Percentiles rank a stretch among this genome's conserved stretches.
Conservation (phyloP, 1,139 yeast species). For the Yamadazyma siamensis region DNA sequence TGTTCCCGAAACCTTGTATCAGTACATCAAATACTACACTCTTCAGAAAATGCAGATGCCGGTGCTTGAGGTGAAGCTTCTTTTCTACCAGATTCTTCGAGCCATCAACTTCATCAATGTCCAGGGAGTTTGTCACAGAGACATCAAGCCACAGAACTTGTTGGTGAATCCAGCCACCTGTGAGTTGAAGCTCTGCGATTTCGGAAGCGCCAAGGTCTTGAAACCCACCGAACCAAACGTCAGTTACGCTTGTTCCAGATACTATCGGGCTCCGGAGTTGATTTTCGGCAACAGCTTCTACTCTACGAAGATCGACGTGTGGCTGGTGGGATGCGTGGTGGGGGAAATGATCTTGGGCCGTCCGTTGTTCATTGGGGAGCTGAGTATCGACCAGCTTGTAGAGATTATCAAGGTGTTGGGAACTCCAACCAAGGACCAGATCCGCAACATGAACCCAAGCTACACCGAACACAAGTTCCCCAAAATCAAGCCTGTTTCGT, state of each 20-base stretch:
- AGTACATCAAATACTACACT: conserved; percentile 79
- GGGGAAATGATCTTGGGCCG: conserved; percentile 94
- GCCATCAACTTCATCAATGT: conserved; percentile 90
- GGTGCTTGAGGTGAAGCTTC: conserved; percentile 77
- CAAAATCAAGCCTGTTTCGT: conserved; percentile 89
- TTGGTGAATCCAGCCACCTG: conserved; percentile 68
- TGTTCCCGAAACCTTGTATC: conserved; percentile 92
- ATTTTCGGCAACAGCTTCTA: conserved; percentile 89
- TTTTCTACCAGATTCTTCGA: conserved; percentile 87
- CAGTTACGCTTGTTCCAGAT: conserved; percentile 75
- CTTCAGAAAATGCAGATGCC: conserved; percentile 83
- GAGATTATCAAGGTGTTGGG: conserved; percentile 95
- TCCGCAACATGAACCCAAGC: conserved; percentile 92
- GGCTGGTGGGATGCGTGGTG: conserved; percentile 99
- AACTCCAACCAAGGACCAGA: conserved; percentile 93
- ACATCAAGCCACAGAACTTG: conserved; percentile 77
- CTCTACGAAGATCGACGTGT: conserved; percentile 94
- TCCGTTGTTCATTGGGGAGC: conserved; percentile 96
- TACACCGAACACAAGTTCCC: conserved; percentile 98
- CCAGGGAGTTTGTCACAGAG: conserved; percentile 93
- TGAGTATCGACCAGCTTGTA: conserved; percentile 95
- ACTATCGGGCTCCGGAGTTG: conserved; percentile 82
- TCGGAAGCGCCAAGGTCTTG: conserved; percentile 76
- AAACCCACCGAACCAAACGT: conserved; percentile 74
- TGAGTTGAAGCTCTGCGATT: conserved; percentile 71